A percentile compares a stretch with the other conserved stretches of the same genome.
Evolutionary conservation across 2,329 filamentous ascomycete genomes (phyloP).

Genomic region (Trichoderma oligosporum): DNA sequence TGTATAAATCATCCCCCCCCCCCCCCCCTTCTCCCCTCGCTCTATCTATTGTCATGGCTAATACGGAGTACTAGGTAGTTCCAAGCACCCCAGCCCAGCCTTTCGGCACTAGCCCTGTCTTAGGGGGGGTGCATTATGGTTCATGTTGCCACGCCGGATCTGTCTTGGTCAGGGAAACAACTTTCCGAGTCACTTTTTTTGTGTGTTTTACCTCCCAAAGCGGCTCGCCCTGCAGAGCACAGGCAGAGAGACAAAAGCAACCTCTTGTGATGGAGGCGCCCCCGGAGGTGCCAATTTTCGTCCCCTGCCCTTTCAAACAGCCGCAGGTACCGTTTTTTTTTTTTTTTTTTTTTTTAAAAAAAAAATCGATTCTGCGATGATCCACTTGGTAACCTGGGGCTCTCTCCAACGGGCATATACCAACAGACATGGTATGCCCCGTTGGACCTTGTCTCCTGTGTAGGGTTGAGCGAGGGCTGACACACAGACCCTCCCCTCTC

Average conservation of each 20-base stretch:
- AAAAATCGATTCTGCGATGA: conserved; percentile 30
- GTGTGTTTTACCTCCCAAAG: conserved; percentile 6
- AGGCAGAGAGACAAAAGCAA: conserved; percentile 23
- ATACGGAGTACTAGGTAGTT: no score
- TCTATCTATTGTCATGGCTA: background rate
- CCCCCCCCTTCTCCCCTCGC: background rate
- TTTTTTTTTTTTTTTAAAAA: no score
- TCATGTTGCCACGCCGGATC: conserved; percentile 20
- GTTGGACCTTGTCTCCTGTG: conserved; percentile 17
- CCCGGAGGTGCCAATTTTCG: conserved; percentile 21
- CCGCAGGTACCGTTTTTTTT: conserved; percentile 32
- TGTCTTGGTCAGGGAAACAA: conserved; percentile 18
- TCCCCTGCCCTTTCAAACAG: conserved; percentile 26
- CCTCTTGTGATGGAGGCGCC: conserved; percentile 16
- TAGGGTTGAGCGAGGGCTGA: conserved; percentile 27
- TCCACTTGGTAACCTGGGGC: conserved; percentile 26
- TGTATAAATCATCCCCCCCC: background rate
- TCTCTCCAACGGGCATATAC: conserved; percentile 24
- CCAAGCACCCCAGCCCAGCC: conserved; percentile 16
- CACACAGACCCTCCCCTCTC: conserved; percentile 34
- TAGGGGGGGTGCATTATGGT: conserved; percentile 13
- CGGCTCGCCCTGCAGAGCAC: conserved; percentile 22
- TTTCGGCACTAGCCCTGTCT: conserved; percentile 16
- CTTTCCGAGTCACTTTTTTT: conserved; percentile 14
- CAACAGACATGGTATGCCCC: conserved; percentile 21